phyloP scores from a whole-genome alignment of 2,329 filamentous ascomycete species.

The Fusarium sp. region DNA sequence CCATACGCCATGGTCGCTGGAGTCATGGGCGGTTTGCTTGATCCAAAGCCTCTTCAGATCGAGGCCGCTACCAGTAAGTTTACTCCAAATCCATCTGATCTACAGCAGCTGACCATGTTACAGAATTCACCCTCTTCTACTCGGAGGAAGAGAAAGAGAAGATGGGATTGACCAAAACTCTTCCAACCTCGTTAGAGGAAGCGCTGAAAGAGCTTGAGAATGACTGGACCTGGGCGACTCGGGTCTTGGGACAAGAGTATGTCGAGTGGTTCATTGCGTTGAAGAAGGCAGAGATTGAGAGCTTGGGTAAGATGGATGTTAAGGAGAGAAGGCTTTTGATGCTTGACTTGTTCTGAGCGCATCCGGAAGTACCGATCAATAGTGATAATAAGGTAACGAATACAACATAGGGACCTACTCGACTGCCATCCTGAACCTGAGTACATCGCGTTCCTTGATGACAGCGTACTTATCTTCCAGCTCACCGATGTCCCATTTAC shows the following conservation, averaged over 20 bases:
- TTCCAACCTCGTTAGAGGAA: background rate
- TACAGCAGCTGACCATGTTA: background rate
- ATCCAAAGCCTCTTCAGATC: background rate
- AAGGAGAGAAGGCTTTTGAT: background rate
- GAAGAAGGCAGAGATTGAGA: conserved; percentile 5
- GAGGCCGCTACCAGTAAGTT: background rate
- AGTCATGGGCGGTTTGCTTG: background rate
- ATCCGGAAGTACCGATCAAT: too few relatives aligned
- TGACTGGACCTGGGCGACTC: background rate
- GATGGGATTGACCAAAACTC: background rate
- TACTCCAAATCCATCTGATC: too few relatives aligned
- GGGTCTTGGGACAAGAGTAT: background rate
- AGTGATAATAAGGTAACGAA: too few relatives aligned
- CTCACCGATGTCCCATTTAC: conserved; percentile 8
- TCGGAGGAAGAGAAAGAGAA: background rate
- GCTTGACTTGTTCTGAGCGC: background rate
- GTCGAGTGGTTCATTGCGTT: conserved; percentile 16
- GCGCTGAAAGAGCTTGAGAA: conserved; percentile 4
- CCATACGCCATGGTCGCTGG: conserved; percentile 9
- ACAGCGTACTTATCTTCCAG: background rate
- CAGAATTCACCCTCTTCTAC: conserved; percentile 6
- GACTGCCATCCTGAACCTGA: conserved; percentile 2
- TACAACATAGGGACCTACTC: background rate
- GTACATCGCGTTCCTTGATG: background rate
- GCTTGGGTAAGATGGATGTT: background rate